Base-by-base conservation (phyloP, 176 grass and related monocot genomes). In the Carex littledalei region DNA sequence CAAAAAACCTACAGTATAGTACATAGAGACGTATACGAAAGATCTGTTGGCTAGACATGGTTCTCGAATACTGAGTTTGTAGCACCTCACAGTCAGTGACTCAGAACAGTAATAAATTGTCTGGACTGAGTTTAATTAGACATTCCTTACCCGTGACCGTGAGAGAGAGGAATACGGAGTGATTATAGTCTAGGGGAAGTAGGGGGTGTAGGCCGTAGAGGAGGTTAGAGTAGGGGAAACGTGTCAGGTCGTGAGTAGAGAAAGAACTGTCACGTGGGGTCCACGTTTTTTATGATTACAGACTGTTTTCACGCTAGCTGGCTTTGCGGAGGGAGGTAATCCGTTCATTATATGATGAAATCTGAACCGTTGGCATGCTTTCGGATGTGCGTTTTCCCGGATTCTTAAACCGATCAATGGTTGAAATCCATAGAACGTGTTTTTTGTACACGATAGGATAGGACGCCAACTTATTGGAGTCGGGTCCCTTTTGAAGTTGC, bases 1-100 rank as follows among this genome's bases (percentile, higher is more conserved):
- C 24, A 26, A 50, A 68, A 67, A 67, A 49, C 81, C 81, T 67
- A 83, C 81, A 16, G 41, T 82, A 82, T 24, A 39, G 29, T 78
- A 80, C 22, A 56, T 39, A 1, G 70, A 74, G 70, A 56, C 53
- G 29, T 21, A 49, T 82, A 59, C 58, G 14, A 39, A 60, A 43
- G 12, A n/a, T 10, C 4, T 43, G 7, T 11, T 56, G 31, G 16
- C 6, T 63, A n/a, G 41, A 13, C 60, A 0, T 1, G 35, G 20
- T 63, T 82, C 4, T 29, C 18, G 1, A 4, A 81, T 61, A 2
- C 10, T 29, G 24, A 6, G 17, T 2, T n/a, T 5, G n/a, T 14
- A 39, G 37, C 6, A 17, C 24, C 52, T 14, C 22, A 10, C 7
- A 4, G 21, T 78, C 74, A 78, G 52, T 57, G 52, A 8, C 0